Base-by-base conservation (phyloP, 192 early-diverging fungal species). In the Backusella tarrabulga region DNA sequence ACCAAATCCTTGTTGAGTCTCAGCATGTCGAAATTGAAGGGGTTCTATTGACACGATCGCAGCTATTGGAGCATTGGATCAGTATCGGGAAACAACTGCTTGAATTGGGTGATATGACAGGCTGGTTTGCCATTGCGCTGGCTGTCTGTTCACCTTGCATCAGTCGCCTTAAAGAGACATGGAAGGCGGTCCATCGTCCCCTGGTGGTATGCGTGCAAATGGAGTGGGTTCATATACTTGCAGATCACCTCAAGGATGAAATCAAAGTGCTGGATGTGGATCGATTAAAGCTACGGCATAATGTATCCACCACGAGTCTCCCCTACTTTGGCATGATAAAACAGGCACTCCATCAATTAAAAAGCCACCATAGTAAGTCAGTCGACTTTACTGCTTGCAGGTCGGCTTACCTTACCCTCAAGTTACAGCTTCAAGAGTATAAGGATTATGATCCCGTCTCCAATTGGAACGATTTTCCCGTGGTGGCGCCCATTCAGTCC, bases 61-160 rank as follows among this genome's bases (percentile, higher is more conserved):
- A 84, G 78, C 69, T 93, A 42, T 79, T 93, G n/a, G 84, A 82
- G 69, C 91, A 92, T 70, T 93, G 92, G 92, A 90, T 93, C 66
- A 74, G 83, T 12, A 88, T 90, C 17, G 92, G 90, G 26, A 82
- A 87, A 32, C 81, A 79, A 52, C 83, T 86, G 44, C 81, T 88
- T 3, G 29, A 38, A 11, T 79, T 92, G 23, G 88, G 90, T 50
- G 92, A 93, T 54, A 87, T 91, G 68, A 83, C 87, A 21, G 84
- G 89, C 26, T 93, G 91, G 86, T 79, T 86, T 4, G 87, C 91
- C 0, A 85, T 93, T 73, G 92, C 91, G 4, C 87, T 87, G 75
- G 91, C 87, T 1, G 73, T 93, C 1, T 92, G 90, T 23, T 89
- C 89, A 40, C 87, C 90, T 35, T 89, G 87, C 7, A 84, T 93